A percentile compares a stretch with the other conserved stretches of the same genome.
These are phyloP conservation scores for Persicaria tinctoria DNA, from an alignment of 148 eudicot species.

Conservation along the genomic window DNA sequence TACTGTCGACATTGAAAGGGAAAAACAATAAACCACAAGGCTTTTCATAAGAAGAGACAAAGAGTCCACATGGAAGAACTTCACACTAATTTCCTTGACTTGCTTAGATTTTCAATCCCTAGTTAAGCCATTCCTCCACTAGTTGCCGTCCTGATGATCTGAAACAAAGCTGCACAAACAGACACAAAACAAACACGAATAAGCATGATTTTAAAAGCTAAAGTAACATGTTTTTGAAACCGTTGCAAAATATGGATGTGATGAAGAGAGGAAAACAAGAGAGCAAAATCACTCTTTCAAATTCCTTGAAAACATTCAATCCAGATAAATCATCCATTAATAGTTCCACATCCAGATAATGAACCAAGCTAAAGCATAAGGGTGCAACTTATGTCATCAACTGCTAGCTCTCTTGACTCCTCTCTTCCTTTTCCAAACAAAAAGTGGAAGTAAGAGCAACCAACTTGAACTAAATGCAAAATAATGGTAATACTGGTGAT, in stretches of 20 bases:
- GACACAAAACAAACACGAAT: neutral
- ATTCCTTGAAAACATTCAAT: neutral
- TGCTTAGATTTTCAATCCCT: neutral
- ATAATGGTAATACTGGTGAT: neutral
- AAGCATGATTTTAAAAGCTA: neutral
- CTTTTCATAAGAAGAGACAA: neutral
- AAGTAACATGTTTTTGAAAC: neutral
- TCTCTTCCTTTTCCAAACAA: neutral
- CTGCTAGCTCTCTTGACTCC: neutral
- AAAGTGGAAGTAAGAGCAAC: neutral
- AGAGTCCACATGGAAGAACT: neutral
- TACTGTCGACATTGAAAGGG: neutral
- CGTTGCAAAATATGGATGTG: neutral
- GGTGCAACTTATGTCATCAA: neutral
- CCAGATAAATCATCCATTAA: neutral
- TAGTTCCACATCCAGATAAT: no score
- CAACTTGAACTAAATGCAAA: neutral
- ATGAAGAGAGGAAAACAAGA: neutral
- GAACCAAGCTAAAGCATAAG: neutral
- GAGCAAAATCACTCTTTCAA: neutral
- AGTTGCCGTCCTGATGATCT: conserved; percentile 81
- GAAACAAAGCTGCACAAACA: conserved; percentile 49
- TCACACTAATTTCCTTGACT: neutral
- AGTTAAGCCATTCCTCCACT: conserved; percentile 75
- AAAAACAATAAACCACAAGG: neutral